These are phyloP conservation scores for Ceratobasidium sp. DNA, from an alignment of 1,284 basidiomycete genomes.

Conservation along the genomic window DNA sequence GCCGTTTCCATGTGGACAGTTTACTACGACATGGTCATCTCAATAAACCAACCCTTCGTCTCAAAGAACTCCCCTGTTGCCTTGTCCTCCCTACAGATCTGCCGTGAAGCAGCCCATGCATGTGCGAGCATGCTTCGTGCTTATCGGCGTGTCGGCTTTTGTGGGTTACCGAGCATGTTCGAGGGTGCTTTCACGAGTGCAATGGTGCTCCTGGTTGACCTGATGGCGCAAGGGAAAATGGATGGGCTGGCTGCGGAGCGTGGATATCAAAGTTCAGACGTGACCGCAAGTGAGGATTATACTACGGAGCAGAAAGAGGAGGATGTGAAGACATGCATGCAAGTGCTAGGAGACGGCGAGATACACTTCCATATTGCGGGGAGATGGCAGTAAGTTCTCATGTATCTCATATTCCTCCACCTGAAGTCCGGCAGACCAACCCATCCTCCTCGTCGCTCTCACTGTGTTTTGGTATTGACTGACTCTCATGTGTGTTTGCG, in stretches of 20 bases:
- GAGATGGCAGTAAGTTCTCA: constrained; percentile 9
- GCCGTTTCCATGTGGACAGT: too few species aligned
- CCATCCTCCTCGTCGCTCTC: too few species aligned
- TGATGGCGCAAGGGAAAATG: neutral
- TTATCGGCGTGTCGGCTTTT: too few species aligned
- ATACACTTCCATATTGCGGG: constrained; percentile 10
- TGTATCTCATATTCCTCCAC: neutral
- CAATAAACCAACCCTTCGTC: too few species aligned
- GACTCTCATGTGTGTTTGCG: too few species aligned
- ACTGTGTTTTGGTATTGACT: too few species aligned
- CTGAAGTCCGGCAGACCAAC: neutral
- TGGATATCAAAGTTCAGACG: neutral
- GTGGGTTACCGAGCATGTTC: too few species aligned
- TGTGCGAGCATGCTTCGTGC: too few species aligned
- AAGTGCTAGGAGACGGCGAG: neutral
- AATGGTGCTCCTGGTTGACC: constrained; percentile 3
- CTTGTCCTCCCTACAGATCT: too few species aligned
- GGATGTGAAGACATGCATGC: constrained; percentile 1
- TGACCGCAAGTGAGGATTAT: neutral
- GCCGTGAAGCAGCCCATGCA: too few species aligned
- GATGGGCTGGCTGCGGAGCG: neutral
- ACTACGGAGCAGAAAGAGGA: constrained; percentile 16
- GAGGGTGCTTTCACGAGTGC: neutral
- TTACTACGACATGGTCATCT: too few species aligned
- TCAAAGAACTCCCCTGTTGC: too few species aligned